Evolutionary conservation across 2,329 filamentous ascomycete genomes (phyloP), one percentile per base, ranked within the genome.

Genomic region (Aspergillus fumigatiaffinis): DNA sequence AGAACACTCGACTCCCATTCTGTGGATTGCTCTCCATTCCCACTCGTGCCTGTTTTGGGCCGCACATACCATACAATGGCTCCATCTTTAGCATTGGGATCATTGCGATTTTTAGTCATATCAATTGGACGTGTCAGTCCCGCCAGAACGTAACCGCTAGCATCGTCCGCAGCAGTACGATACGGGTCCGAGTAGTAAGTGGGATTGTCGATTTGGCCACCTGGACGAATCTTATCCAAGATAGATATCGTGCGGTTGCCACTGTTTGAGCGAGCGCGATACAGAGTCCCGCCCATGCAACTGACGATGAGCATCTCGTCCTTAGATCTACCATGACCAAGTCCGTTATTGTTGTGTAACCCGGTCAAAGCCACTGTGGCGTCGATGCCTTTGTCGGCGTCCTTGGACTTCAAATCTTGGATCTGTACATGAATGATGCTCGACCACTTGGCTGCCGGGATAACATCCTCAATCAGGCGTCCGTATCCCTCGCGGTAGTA

Each of bases 101-200:
- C 59, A 0, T 72, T 70, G 10, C 78, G 67, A 0, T 66, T 66
- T 5, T 63, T 62, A 1, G 57, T 17, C 0, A 86, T 54, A 3
- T 81, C 71, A 2, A 76, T 29, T 0, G 62, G 76, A 10, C 74
- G 73, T 0, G 76, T 66, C 0, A 86, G 47, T 1, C 84, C 84
- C 0, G 79, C 74, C 0, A 81, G 63, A 1, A 87, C 67, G 51
- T 81, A 82, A 0, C 84, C 84, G 54, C 83, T 85, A 17, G 77
- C 78, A 56, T 86, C 80, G 35, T 68, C 52, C 0, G 63, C 70
- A 0, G 61, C 59, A 0, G 72, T 74, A 1, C 77, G 71, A 48
- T 80, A 85, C 0, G 81, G 78, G 52, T 87, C 85, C 0, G 66
- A 56, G 63, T 83, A 87, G 68, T 81, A 87, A 62, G 68, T 79